A percentile compares a stretch with the other conserved stretches of the same genome.
These are phyloP conservation scores for Calophaca sinica DNA, from an alignment of 306 rosid genomes.

Conservation along the genomic window DNA sequence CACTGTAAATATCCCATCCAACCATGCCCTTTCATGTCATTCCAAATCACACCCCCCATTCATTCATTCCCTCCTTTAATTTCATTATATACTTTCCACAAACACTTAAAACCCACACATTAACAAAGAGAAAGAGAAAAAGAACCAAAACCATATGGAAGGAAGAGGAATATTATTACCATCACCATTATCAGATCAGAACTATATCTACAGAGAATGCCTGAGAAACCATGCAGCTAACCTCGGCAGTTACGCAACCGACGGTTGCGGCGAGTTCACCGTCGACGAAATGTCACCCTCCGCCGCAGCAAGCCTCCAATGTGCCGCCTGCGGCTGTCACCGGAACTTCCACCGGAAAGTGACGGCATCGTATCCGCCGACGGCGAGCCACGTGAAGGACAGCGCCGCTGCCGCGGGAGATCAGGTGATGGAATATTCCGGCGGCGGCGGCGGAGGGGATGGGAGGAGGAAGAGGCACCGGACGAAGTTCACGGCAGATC, in stretches of 20 bases:
- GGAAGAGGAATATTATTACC: constrained; percentile 43
- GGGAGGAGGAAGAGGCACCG: constrained; percentile 74
- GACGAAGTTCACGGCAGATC: constrained; percentile 75
- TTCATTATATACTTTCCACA: constrained; percentile 31
- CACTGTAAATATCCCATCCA: constrained; percentile 48
- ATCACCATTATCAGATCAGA: constrained; percentile 39
- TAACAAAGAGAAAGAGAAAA: background rate
- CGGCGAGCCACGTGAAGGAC: background rate
- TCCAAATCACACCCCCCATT: background rate
- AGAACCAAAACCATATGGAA: background rate
- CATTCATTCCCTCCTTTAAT: background rate
- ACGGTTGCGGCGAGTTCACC: constrained; percentile 92
- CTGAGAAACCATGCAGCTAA: constrained; percentile 92
- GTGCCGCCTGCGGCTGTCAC: constrained; percentile 89
- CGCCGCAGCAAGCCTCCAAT: constrained; percentile 52
- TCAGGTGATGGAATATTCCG: constrained; percentile 54
- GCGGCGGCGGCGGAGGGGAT: constrained; percentile 26
- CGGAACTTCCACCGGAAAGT: constrained; percentile 89
- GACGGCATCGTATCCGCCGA: constrained; percentile 17
- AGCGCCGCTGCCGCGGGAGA: background rate
- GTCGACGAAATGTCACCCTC: constrained; percentile 49
- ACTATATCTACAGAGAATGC: constrained; percentile 69
- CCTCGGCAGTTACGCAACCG: constrained; percentile 92
- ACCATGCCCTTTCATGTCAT: constrained; percentile 51
- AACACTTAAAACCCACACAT: background rate